Evolutionary conservation across 345 rosid genomes (phyloP).

Genomic region (Eucalyptus pumila): DNA sequence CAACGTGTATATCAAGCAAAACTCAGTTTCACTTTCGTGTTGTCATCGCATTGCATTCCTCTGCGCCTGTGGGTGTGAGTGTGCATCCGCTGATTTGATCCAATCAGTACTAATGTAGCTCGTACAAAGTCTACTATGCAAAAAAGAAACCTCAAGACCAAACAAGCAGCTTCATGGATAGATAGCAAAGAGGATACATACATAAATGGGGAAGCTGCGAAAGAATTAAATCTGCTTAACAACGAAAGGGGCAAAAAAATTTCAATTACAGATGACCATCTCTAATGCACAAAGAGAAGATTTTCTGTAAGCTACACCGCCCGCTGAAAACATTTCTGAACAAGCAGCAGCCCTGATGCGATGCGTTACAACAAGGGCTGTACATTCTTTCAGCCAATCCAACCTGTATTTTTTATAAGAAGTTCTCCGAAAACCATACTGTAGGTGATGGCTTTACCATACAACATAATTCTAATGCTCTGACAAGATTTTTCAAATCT

Average conservation of each 20-base stretch:
- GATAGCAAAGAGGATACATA: background rate
- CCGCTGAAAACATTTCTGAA: background rate
- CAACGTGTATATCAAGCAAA: background rate
- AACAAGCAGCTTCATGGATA: background rate
- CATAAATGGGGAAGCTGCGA: background rate
- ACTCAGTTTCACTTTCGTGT: background rate
- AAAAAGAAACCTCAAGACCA: background rate
- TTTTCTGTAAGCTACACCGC: background rate
- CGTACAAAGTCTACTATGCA: background rate
- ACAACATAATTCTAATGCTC: background rate
- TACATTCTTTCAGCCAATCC: background rate
- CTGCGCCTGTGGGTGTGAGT: background rate
- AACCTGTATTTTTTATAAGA: background rate
- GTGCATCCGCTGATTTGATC: background rate
- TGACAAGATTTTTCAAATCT: background rate
- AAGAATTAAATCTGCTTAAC: background rate
- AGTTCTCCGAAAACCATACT: background rate
- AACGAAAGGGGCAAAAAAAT: background rate
- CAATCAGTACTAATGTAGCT: background rate
- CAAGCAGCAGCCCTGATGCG: background rate
- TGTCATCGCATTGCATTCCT: background rate
- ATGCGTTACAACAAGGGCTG: background rate
- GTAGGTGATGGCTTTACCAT: background rate
- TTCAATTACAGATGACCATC: background rate
- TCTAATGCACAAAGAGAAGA: background rate